Evolutionary conservation across 2,329 filamentous ascomycete genomes (phyloP), one percentile per base, ranked within the genome.

Genomic region (Fusarium anguioides): DNA sequence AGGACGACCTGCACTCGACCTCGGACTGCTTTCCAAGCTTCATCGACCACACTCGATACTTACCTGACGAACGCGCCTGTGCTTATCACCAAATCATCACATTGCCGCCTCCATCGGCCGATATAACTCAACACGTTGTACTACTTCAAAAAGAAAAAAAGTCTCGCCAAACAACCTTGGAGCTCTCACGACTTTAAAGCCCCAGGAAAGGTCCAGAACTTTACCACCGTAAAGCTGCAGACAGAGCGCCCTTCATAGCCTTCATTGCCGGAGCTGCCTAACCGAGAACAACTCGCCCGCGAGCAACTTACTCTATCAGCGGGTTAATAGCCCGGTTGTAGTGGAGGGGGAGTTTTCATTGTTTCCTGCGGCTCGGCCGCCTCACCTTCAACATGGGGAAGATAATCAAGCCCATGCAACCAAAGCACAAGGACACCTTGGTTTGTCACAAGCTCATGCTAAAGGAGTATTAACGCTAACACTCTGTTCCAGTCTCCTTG

Each of bases 401-500:
- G 81, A 90, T 91, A 74, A 87, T 84, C 59, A 91, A 90, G 81
- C 80, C 83, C 70, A 87, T 90, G 81, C 87, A 89, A 79, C 76
- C 83, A 61, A 90, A 90, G 81, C 88, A 91, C 76, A 84, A 83
- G 80, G 88, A 90, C 79, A 89, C 87, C 27, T 75, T 89, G 83
- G 88, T 91, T 81, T 78, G 85, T 61, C 42, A 26, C 15, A 27
- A 37, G 21, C 24, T 26, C 24, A 21, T 17, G 6, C 18, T 45
- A 41, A 50, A 36, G 29, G 33, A 31, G 49, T 18, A 29, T 66
- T 20, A 69, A 70, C 37, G 59, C 76, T 78, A 61, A 79, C 72
- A 14, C 41, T 15, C 33, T 55, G 36, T 29, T 68, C 45, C 71
- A 97, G 93, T 97, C 96, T 78, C 91, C 93, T 70, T 97, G 92